Conservation (phyloP, 306 rosid genomes). For the Malus asiatica region DNA sequence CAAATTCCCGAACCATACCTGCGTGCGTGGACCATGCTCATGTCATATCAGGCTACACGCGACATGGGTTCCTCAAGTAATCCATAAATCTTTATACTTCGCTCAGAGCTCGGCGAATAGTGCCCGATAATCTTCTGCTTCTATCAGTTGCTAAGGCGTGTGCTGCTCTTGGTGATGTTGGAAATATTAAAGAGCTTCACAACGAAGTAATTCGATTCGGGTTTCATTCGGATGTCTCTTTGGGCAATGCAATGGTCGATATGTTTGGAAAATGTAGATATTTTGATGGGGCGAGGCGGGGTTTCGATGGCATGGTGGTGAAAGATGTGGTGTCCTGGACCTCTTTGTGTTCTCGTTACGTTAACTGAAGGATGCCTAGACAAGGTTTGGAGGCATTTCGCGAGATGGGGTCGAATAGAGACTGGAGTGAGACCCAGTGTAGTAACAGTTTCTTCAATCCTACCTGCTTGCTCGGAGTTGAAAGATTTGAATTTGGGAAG, state of each 20-base stretch:
- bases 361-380: not conserved
- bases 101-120: slow-evolving; percentile 15
- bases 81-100: slow-evolving; percentile 27
- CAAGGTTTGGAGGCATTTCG: not conserved
- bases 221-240: no score
- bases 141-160: not conserved
- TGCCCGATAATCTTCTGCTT: slow-evolving; percentile 22
- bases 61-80: slow-evolving; percentile 28
- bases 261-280: not conserved
- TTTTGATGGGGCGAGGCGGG: not conserved
- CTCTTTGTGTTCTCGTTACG: not conserved
- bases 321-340: slow-evolving; percentile 8
- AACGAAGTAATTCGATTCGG: no score
- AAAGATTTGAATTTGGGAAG: no score
- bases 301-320: not conserved
- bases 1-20: slow-evolving; percentile 38
- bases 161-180: no score
- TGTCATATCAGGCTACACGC: slow-evolving; percentile 30
- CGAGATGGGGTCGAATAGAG: not conserved
- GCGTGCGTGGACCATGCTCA: slow-evolving; percentile 33
- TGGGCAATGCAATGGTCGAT: no score
- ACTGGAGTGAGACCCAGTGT: no score
- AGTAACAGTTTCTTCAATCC: no score
- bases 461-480: no score
- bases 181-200: no score